Evolutionary conservation across 2,329 filamentous ascomycete species (phyloP).

Genomic region (Thelonectria blattea): DNA sequence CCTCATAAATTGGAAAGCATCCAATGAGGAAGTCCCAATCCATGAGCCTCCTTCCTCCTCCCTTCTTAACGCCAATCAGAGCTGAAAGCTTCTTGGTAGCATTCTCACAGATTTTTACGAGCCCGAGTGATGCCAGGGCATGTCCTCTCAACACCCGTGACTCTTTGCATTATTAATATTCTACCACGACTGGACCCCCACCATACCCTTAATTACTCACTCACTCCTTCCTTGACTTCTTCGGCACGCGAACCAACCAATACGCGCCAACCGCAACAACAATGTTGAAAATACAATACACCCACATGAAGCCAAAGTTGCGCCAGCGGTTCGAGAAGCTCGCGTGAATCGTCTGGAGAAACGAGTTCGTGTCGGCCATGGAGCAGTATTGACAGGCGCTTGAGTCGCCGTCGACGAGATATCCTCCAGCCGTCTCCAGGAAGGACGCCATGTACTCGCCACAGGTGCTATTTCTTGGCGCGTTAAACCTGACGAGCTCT

Average conservation of each 20-base stretch:
- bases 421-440: slow-evolving; percentile 53
- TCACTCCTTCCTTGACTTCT: slow-evolving; percentile 17
- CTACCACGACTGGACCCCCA: no score
- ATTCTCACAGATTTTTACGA: no score
- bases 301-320: slow-evolving; percentile 62
- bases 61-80: no score
- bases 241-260: slow-evolving; percentile 50
- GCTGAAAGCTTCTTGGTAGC: no score
- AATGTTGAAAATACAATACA: slow-evolving; percentile 59
- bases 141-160: no score
- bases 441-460: slow-evolving; percentile 59
- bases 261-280: slow-evolving; percentile 56
- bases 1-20: no score
- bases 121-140: no score
- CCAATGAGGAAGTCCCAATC: no score
- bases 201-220: no score
- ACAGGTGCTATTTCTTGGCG: slow-evolving; percentile 61
- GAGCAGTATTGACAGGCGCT: slow-evolving; percentile 58
- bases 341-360: slow-evolving; percentile 49
- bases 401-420: slow-evolving; percentile 39
- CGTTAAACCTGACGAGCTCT: slow-evolving; percentile 68
- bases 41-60: no score
- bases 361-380: slow-evolving; percentile 47
- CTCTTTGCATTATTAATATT: no score
- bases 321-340: slow-evolving; percentile 59